These are phyloP conservation scores for Geotrichum siamense DNA, from an alignment of 1,139 yeast species.

Conservation along the genomic window DNA sequence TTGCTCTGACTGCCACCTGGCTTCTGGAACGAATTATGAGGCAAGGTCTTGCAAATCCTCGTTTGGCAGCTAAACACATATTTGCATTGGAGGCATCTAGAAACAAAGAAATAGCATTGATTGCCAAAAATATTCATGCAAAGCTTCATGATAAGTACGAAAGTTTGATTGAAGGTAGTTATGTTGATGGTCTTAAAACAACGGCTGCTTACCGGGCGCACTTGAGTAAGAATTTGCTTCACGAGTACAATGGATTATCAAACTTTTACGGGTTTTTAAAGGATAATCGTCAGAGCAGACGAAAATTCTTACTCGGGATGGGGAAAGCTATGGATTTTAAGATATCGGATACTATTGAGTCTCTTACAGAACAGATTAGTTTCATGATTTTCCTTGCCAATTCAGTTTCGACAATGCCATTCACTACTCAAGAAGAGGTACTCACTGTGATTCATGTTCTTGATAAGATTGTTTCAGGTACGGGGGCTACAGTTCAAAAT, in stretches of 20 bases:
- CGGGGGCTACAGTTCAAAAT: conserved; percentile 38
- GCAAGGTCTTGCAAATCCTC: conserved; percentile 70
- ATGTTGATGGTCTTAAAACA: conserved; percentile 54
- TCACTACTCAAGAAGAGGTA: conserved; percentile 42
- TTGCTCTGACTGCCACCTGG: conserved; percentile 45
- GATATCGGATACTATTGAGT: conserved; percentile 19
- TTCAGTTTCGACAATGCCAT: conserved; percentile 39
- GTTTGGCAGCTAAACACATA: conserved; percentile 49
- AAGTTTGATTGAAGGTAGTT: conserved; percentile 58
- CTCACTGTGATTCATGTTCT: conserved; percentile 28
- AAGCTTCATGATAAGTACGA: conserved; percentile 60
- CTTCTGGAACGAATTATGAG: conserved; percentile 50
- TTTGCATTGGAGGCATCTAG: conserved; percentile 61
- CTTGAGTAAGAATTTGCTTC: conserved; percentile 23
- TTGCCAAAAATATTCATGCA: conserved; percentile 48
- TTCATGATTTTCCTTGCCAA: conserved; percentile 37
- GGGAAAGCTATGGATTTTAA: conserved; percentile 35
- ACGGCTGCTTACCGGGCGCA: conserved; percentile 44
- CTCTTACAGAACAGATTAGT: conserved; percentile 24
- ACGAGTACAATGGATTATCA: conserved; percentile 26
- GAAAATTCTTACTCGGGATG: conserved; percentile 41
- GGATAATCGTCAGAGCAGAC: conserved; percentile 41
- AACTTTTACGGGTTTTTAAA: conserved; percentile 42
- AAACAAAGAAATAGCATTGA: conserved; percentile 38
- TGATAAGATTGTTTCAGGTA: conserved; percentile 29